phyloP scores from a whole-genome alignment of 2,329 filamentous ascomycete genomes.

The Macrophomina tecta region DNA sequence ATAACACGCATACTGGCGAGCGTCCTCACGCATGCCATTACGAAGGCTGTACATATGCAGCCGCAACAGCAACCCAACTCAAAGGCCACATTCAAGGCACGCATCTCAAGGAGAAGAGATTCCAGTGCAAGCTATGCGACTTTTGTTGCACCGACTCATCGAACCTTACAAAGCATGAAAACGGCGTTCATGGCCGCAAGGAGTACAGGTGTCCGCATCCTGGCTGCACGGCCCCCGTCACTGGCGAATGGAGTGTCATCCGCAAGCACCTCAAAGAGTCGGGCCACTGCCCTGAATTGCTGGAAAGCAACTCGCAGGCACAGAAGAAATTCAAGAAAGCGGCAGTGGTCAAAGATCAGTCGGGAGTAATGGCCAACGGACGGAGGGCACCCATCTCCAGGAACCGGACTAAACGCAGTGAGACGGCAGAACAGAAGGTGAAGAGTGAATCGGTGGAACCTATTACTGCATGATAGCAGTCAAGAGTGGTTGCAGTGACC shows the following conservation, averaged over 20 bases:
- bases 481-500: background rate
- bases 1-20: conserved; percentile 46
- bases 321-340: conserved; percentile 38
- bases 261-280: conserved; percentile 46
- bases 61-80: conserved; percentile 46
- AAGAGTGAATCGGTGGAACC: conserved; percentile 20
- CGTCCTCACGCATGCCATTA: conserved; percentile 45
- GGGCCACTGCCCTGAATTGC: conserved; percentile 43
- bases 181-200: conserved; percentile 25
- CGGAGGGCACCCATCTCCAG: conserved; percentile 25
- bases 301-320: conserved; percentile 41
- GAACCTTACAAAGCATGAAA: conserved; percentile 47
- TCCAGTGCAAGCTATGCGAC: conserved; percentile 46
- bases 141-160: conserved; percentile 46
- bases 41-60: conserved; percentile 41
- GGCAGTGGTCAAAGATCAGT: conserved; percentile 24
- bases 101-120: conserved; percentile 44
- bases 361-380: conserved; percentile 26
- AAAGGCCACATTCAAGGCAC: conserved; percentile 43
- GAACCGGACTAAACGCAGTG: conserved; percentile 25
- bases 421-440: conserved; percentile 17
- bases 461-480: background rate
- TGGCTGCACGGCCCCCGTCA: conserved; percentile 46
- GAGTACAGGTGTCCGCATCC: conserved; percentile 43
- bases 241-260: conserved; percentile 48